These are phyloP conservation scores for Termitomyces sp. DNA, from an alignment of 768 basidiomycete genomes.

Conservation along the genomic window DNA sequence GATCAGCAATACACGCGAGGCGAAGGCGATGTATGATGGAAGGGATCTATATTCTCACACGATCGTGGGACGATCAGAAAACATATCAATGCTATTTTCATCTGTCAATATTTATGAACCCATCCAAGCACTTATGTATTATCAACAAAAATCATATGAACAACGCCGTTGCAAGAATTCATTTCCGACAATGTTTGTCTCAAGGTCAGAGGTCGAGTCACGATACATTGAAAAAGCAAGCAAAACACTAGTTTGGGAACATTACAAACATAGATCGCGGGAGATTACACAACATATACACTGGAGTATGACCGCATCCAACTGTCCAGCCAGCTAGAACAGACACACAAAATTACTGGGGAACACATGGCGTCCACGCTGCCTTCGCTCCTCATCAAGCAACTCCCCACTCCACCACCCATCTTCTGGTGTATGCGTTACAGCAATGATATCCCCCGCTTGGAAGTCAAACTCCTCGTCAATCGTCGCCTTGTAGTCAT, in stretches of 20 bases:
- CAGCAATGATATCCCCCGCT: conserved; percentile 90
- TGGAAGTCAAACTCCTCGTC: conserved; percentile 98
- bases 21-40: neutral
- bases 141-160: neutral
- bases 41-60: neutral
- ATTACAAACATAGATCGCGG: neutral
- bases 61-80: too few relatives aligned
- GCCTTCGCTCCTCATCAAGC: conserved; percentile 68
- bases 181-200: neutral
- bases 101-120: too few relatives aligned
- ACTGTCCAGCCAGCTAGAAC: conserved; percentile 36
- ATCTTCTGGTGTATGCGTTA: conserved; percentile 89
- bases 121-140: too few relatives aligned
- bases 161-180: neutral
- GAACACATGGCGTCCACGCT: conserved; percentile 72
- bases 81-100: too few relatives aligned
- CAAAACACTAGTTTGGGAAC: neutral
- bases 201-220: neutral
- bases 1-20: too few relatives aligned
- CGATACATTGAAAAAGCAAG: neutral
- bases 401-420: conserved; percentile 97
- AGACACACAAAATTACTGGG: conserved; percentile 85
- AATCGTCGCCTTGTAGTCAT: conserved; percentile 78
- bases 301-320: neutral
- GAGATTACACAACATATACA: conserved; percentile 1